Evolutionary conservation across 2,329 filamentous ascomycete species (phyloP), one percentile per base, ranked within the genome.

Genomic region (Tolypocladium guangdongense): DNA sequence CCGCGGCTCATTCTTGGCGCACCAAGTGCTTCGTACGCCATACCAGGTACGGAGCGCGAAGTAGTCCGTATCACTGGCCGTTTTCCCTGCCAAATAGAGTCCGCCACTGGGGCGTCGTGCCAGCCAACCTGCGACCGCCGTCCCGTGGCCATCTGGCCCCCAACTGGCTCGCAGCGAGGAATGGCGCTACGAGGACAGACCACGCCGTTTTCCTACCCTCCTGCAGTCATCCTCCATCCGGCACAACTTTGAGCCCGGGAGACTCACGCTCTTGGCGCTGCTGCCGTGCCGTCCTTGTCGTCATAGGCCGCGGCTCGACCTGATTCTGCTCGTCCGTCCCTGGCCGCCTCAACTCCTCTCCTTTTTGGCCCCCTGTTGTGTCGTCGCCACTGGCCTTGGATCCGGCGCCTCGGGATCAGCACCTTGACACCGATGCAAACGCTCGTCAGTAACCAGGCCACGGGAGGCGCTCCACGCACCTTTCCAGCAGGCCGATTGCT

Each of bases 161-260:
- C 39, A 43, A 43, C 20, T 27, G 39, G 22, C 39, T 11, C 39
- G 22, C 22, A 27, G 22, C 20, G 6, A n/a, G n/a, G n/a, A n/a
- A n/a, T n/a, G n/a, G n/a, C n/a, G n/a, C n/a, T n/a, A n/a, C n/a
- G n/a, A n/a, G n/a, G n/a, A n/a, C n/a, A n/a, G n/a, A n/a, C n/a
- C n/a, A 18, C 22, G 8, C 39, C 20, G 11, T 41, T n/a, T n/a
- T n/a, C n/a, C n/a, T 3, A 3, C 1, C 20, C 38, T 32, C 45
- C 49, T 54, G 52, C 52, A 51, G 52, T 54, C 52, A 48, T 51
- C 30, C 30, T 32, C 39, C 22, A 46, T 38, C 20, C 39, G 35
- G 52, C 52, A 51, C 52, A 54, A 12, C 30, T 43, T 54, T 54
- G 39, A 54, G 52, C 48, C 49, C 52, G 41, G 32, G 10, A 18